These are phyloP conservation scores for Schrenkiella parvula DNA, from an alignment of 345 rosid genomes.

Conservation along the genomic window DNA sequence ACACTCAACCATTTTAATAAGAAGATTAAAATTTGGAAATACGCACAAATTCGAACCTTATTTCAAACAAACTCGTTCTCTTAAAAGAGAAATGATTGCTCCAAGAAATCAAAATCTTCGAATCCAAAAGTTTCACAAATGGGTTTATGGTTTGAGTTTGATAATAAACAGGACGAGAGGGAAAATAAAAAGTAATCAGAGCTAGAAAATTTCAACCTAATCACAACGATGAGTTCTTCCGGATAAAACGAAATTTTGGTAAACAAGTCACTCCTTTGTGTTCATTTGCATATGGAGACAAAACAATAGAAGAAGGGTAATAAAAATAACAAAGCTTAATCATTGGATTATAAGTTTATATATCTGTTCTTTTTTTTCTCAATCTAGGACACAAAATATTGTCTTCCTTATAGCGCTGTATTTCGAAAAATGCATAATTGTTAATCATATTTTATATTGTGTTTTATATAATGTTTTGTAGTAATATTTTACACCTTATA, in stretches of 20 bases:
- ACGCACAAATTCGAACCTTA: not conserved
- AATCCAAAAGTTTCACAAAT: not conserved
- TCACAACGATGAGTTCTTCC: not conserved
- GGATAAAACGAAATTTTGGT: not conserved
- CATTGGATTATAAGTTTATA: no score
- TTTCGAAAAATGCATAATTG: not conserved
- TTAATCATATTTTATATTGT: no score
- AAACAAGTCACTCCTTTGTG: not conserved
- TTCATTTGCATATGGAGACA: constrained; percentile 2
- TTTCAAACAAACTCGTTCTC: not conserved
- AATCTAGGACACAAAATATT: not conserved
- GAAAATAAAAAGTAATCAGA: not conserved
- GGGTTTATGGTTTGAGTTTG: constrained; percentile 1
- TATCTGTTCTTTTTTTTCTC: no score
- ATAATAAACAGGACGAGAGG: not conserved
- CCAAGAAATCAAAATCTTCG: not conserved
- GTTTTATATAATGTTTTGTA: no score
- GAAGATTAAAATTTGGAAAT: not conserved
- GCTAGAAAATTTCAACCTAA: not conserved
- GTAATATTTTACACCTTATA: no score
- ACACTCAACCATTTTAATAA: not conserved
- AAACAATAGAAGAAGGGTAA: not conserved
- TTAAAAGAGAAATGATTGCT: not conserved
- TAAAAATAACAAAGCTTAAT: no score
- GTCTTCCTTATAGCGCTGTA: not conserved